phyloP scores from a whole-genome alignment of 208 protist species.

The Balamuthia mandrillaris region DNA sequence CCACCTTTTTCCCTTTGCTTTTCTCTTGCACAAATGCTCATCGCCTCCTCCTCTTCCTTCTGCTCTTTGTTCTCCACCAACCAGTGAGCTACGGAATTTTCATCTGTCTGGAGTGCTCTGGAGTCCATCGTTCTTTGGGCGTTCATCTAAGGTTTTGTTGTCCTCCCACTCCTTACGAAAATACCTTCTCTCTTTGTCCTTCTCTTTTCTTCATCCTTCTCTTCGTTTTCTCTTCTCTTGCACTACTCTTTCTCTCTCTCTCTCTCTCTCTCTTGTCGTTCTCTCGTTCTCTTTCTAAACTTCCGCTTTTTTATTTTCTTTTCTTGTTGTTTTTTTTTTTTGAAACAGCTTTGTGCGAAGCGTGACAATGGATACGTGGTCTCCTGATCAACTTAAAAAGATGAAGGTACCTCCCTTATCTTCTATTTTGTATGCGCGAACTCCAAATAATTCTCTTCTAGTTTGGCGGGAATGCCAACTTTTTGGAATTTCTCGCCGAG shows the following conservation, averaged over 20 bases:
- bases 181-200: neutral
- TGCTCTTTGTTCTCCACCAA: neutral
- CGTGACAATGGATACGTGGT: slow-evolving; percentile 24
- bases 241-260: too few relatives aligned
- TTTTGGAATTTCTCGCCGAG: neutral
- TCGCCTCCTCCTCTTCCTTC: neutral
- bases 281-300: neutral
- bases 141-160: neutral
- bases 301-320: neutral
- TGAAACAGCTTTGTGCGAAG: slow-evolving; percentile 16
- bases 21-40: neutral
- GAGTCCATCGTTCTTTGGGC: neutral
- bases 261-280: neutral
- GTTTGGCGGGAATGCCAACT: slow-evolving; percentile 13
- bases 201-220: neutral
- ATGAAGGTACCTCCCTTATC: neutral
- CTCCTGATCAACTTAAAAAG: slow-evolving; percentile 13
- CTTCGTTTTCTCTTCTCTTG: neutral
- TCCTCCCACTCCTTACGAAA: neutral
- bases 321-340: neutral
- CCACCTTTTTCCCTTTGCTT: neutral
- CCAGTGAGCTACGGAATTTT: slow-evolving; percentile 4
- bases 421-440: neutral
- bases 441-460: neutral
- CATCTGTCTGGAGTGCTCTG: slow-evolving; percentile 10